Conservation (phyloP, 169 alveolate species). For the Besnoitia besnoiti region DNA sequence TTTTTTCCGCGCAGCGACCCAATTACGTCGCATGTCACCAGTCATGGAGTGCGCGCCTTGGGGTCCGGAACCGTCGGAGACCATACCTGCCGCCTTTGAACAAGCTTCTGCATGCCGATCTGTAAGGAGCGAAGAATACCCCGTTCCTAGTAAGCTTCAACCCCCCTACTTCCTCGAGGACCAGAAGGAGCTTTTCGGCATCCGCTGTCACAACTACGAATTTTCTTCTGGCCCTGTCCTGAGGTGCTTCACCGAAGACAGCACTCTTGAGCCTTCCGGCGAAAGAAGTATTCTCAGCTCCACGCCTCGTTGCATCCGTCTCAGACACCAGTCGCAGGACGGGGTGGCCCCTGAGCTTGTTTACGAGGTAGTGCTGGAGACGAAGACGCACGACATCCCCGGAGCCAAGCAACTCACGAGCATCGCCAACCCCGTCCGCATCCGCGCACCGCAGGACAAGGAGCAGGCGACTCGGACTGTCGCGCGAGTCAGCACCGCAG, state of each 20-base stretch:
- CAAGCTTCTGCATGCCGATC: slow-evolving; percentile 20
- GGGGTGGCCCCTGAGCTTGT: slow-evolving; percentile 46
- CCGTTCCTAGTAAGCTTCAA: slow-evolving; percentile 7
- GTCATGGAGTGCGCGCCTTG: no score
- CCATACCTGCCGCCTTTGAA: slow-evolving; percentile 30
- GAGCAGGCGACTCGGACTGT: slow-evolving; percentile 10
- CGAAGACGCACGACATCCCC: background rate
- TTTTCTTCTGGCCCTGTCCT: background rate
- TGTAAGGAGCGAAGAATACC: slow-evolving; percentile 34
- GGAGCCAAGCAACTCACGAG: background rate
- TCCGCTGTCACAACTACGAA: slow-evolving; percentile 17
- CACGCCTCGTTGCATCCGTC: background rate
- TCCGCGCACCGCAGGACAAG: background rate
- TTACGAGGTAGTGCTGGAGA: slow-evolving; percentile 38
- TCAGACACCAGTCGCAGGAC: background rate
- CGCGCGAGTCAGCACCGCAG: background rate
- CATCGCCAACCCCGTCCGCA: background rate
- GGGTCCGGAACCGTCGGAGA: no score
- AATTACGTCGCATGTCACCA: background rate
- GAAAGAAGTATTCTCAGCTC: background rate
- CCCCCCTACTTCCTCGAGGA: slow-evolving; percentile 46
- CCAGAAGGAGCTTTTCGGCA: slow-evolving; percentile 24
- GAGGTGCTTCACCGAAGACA: background rate
- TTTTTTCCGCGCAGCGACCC: no score
- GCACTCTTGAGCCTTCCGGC: background rate